A percentile compares a stretch with the other conserved stretches of the same genome.
Evolutionary conservation across 1,139 yeast species (phyloP).

Genomic region (Lodderomyces theae): DNA sequence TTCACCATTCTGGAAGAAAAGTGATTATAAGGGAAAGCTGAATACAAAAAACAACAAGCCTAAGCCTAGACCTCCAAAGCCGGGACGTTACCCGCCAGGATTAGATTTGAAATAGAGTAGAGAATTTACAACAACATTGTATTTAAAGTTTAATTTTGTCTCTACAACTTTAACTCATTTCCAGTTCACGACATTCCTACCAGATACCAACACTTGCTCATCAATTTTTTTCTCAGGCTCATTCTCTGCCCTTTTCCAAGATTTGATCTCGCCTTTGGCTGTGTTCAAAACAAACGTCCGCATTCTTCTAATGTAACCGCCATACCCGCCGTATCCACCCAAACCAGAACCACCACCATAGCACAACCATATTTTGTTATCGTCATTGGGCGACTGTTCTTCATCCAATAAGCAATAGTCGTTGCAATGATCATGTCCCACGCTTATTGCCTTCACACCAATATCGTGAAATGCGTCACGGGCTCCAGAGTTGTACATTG

Average conservation of each 20-base stretch:
- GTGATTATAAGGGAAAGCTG: background rate
- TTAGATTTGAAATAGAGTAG: background rate
- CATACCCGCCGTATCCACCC: slow-evolving; percentile 86
- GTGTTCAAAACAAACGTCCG: slow-evolving; percentile 69
- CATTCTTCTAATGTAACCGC: slow-evolving; percentile 74
- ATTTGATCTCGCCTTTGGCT: slow-evolving; percentile 46
- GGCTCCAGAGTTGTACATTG: slow-evolving; percentile 65
- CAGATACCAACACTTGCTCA: slow-evolving; percentile 52
- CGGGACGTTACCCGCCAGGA: background rate
- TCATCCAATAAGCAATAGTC: slow-evolving; percentile 72
- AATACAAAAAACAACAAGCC: slow-evolving; percentile 1
- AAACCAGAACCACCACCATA: slow-evolving; percentile 93
- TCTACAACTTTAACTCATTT: too few relatives aligned
- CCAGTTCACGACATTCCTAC: slow-evolving; percentile 38
- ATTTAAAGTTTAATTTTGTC: background rate
- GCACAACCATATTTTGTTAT: slow-evolving; percentile 71
- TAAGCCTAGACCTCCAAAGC: background rate
- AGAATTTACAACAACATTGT: too few relatives aligned
- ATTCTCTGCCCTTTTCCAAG: slow-evolving; percentile 72
- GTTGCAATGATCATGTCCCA: slow-evolving; percentile 94
- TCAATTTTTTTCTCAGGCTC: slow-evolving; percentile 54
- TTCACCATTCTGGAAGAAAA: slow-evolving; percentile 2
- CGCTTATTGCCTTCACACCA: slow-evolving; percentile 71
- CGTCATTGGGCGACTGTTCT: slow-evolving; percentile 13
- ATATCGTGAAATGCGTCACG: slow-evolving; percentile 53